Base-by-base conservation (phyloP, 225 moss, liverwort and hornwort genomes). In the Lunularia cruciata region DNA sequence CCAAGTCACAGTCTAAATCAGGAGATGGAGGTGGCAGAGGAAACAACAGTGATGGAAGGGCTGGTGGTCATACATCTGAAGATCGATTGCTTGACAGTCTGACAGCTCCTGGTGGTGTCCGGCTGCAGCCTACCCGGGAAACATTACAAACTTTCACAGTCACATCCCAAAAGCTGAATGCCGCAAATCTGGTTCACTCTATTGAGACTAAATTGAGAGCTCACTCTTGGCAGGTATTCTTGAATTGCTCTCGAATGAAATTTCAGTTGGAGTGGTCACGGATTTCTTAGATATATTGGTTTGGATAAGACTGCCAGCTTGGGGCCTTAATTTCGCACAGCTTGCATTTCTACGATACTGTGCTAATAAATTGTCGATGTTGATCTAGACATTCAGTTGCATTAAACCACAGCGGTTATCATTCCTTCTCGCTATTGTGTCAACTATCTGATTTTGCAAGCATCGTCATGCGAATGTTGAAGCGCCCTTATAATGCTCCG, bases 61-160 rank as follows among this genome's bases (percentile, higher is more conserved):
- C n/a, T n/a, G 31, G 61, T 48, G 63, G 65, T 1, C 73, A 51
- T 25, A 81, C 87, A 27, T 82, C 85, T 57, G 98, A 99, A 81
- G 93, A 88, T 62, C 86, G 90, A 28, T 76, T 99, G 49, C 79
- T 99, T n/a, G 93, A 91, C 69, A 76, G 81, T 49, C 80, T 93
- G 56, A 99, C 98, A 35, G 80, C 86, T 52, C 91, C 98, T 37
- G 98, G 98, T 35, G 98, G 98, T 35, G 88, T 99, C 53, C 87
- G 93, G 13, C 64, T 99, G 62, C 85, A 93, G 79, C 93, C 93
- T 71, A 90, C 91, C 49, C 81, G 93, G 57, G 98, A 89, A 82
- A 83, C 89, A 62, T 75, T 93, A 71, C 85, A 88, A 61, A 84
- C 83, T 61, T 99, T 99, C 48, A 85, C 89, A 33, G 79, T 79